Evolutionary conservation across 805 yeast species (phyloP).

Genomic region (Clavispora vitiphila): DNA sequence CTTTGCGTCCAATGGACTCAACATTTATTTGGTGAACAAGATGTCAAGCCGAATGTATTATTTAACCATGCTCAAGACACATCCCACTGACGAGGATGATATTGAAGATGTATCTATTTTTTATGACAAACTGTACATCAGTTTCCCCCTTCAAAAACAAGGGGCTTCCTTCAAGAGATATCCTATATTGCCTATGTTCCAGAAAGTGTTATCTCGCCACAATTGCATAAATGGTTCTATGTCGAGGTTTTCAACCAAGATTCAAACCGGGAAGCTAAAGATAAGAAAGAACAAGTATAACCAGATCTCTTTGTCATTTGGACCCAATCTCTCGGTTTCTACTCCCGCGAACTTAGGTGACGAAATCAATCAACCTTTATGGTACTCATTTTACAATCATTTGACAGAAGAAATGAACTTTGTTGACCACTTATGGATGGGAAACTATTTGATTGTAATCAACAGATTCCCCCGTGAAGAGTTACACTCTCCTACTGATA

Average conservation of each 20-base stretch:
- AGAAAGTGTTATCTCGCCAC: constrained; percentile 18
- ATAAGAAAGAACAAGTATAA: constrained; percentile 5
- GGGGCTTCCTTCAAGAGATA: constrained; percentile 18
- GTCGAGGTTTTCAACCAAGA: constrained; percentile 11
- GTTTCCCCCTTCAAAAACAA: constrained; percentile 9
- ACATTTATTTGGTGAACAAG: constrained; percentile 14
- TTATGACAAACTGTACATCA: constrained; percentile 23
- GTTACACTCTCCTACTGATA: neutral
- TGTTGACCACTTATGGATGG: constrained; percentile 31
- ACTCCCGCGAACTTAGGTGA: constrained; percentile 10
- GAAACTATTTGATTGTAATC: constrained; percentile 29
- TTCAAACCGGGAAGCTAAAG: constrained; percentile 19
- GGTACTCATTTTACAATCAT: constrained; percentile 36
- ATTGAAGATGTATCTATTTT: constrained; percentile 16
- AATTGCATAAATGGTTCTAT: constrained; percentile 19
- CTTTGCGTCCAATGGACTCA: constrained; percentile 24
- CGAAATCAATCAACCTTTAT: constrained; percentile 29
- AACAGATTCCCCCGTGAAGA: constrained; percentile 22
- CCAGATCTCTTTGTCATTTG: constrained; percentile 13
- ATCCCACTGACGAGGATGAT: constrained; percentile 1
- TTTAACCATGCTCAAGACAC: constrained; percentile 17
- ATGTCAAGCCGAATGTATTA: constrained; percentile 15
- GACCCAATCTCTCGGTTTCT: constrained; percentile 11
- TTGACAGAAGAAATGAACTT: constrained; percentile 30
- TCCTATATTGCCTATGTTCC: constrained; percentile 29